A percentile compares a stretch with the other conserved stretches of the same genome.
Evolutionary conservation across 2,329 filamentous ascomycete species (phyloP).

Genomic region (Xylaria polymorpha): DNA sequence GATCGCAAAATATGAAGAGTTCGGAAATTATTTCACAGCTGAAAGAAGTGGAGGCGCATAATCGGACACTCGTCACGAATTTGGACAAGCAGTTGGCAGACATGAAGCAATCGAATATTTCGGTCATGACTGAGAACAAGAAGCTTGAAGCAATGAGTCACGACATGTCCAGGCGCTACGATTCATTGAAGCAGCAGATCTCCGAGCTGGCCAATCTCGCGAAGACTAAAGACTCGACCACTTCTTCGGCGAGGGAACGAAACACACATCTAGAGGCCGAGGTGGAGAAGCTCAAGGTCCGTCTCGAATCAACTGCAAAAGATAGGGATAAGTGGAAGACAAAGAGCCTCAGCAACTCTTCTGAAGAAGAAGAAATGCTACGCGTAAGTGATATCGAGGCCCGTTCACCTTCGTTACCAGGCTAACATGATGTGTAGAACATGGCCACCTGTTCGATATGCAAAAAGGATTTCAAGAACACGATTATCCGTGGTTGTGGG

Average conservation of each 20-base stretch:
- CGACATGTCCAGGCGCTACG: constrained; percentile 76
- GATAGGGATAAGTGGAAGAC: constrained; percentile 87
- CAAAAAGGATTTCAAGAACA: constrained; percentile 93
- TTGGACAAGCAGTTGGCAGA: constrained; percentile 92
- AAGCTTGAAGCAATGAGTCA: constrained; percentile 76
- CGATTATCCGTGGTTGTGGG: constrained; percentile 90
- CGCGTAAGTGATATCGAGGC: constrained; percentile 71
- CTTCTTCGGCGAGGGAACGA: constrained; percentile 64
- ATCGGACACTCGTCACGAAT: constrained; percentile 79
- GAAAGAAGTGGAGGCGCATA: constrained; percentile 87
- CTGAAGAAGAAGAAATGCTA: constrained; percentile 85
- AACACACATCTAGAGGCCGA: constrained; percentile 76
- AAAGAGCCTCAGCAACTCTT: constrained; percentile 83
- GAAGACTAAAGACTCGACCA: constrained; percentile 77
- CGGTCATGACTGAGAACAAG: constrained; percentile 77
- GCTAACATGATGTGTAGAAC: constrained; percentile 62
- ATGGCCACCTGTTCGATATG: constrained; percentile 92
- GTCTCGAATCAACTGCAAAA: constrained; percentile 81
- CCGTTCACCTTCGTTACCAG: constrained; percentile 5
- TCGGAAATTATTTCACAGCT: constrained; percentile 93
- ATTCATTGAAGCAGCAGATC: constrained; percentile 80
- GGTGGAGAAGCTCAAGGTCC: constrained; percentile 80
- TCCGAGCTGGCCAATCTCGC: constrained; percentile 79
- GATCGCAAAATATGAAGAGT: constrained; percentile 86
- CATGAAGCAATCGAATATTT: constrained; percentile 80